Percentiles rank a stretch among this genome's conserved stretches.
These are phyloP conservation scores for Botrytis paeoniae DNA, from an alignment of 2,329 filamentous ascomycete genomes.

Conservation along the genomic window DNA sequence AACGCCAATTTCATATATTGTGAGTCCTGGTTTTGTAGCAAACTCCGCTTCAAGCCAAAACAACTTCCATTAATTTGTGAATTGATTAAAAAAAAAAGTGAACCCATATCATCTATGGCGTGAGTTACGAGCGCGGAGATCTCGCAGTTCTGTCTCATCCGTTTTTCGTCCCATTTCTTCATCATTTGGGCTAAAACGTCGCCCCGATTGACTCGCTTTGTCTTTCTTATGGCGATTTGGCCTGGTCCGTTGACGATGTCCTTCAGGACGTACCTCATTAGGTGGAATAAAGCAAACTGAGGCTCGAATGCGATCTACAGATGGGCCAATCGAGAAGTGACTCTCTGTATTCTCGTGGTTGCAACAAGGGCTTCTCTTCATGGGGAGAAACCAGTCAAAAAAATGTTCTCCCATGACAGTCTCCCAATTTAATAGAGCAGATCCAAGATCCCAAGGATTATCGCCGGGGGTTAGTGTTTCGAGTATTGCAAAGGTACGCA, in stretches of 20 bases:
- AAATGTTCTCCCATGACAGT: slow-evolving; percentile 72
- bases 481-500: slow-evolving; percentile 75
- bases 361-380: slow-evolving; percentile 71
- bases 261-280: slow-evolving; percentile 1
- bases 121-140: slow-evolving; percentile 1
- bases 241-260: neutral
- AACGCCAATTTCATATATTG: neutral
- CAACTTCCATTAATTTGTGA: neutral
- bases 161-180: slow-evolving; percentile 13
- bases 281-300: slow-evolving; percentile 23
- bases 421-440: slow-evolving; percentile 64
- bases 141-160: slow-evolving; percentile 19
- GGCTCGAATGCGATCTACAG: slow-evolving; percentile 54
- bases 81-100: neutral
- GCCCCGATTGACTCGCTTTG: neutral
- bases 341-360: slow-evolving; percentile 63
- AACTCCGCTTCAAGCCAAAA: neutral
- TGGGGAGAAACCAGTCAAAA: slow-evolving; percentile 77
- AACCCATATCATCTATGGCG: neutral
- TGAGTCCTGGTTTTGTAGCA: neutral
- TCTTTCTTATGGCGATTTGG: neutral
- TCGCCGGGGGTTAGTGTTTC: slow-evolving; percentile 64
- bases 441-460: slow-evolving; percentile 81
- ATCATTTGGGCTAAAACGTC: neutral
- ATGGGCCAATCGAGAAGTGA: slow-evolving; percentile 64